Evolutionary conservation across 192 early-diverging fungal genomes (phyloP), one percentile per base, ranked within the genome.

Genomic region (Globomyces pollinis-pini): DNA sequence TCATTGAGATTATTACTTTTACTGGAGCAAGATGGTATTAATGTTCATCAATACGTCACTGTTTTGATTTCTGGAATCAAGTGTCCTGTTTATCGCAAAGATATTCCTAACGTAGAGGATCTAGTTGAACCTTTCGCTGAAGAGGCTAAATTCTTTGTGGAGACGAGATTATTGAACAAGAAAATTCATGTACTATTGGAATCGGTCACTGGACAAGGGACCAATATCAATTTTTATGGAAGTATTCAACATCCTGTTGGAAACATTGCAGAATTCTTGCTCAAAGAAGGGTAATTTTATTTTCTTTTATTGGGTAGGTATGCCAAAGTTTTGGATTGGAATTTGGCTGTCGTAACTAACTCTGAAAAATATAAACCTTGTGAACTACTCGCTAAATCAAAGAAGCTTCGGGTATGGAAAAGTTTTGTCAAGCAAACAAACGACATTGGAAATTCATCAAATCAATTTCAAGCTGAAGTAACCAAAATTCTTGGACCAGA

Each of bases 61-160:
- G 66, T 97, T 26, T 75, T 79, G 31, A 62, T 89, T 34, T 87
- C 91, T 3, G 94, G 94, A 7, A 79, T 99, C 59, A 89, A 88
- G 65, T 87, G 87, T 4, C 93, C 93, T 6, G 70, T 80, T 18
- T 83, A 87, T 59, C 81, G 91, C 24, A 74, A 71, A 31, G 87
- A 87, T n/a, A 66, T 87, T 8, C 82, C 90, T 16, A 86, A 81
- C 47, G 67, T 82, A 29, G 74, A 77, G 3, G 85, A 89, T 60
- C 43, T 86, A 12, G 75, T 87, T 30, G 94, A 97, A 71, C 93
- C 92, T 16, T 95, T 84, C 62, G 86, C 87, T 52, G 94, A 94
- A 62, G 91, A 97, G 67, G 91, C 94, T 9, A 90, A 88, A 65
- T 91, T 73, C 69, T 94, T 95, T 76, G 88, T 91, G 24, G 96